Evolutionary conservation across 169 alveolate species (phyloP).

Genomic region (Plasmodium adleri): DNA sequence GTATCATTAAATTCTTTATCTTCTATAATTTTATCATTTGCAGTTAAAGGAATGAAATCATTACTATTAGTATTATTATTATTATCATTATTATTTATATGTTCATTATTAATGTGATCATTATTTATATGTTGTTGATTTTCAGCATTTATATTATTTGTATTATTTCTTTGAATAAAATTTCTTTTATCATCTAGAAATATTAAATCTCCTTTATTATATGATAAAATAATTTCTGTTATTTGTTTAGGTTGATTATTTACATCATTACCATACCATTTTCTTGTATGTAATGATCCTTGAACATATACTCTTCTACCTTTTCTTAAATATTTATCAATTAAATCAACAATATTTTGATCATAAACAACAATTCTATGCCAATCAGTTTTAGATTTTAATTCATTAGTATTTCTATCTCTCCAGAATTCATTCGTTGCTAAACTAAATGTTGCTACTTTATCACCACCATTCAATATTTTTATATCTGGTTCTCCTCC

Average conservation of each 20-base stretch:
- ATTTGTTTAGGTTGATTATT: conserved; percentile 66
- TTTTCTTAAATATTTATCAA: conserved; percentile 78
- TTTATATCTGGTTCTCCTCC: conserved; percentile 81
- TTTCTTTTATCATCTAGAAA: conserved; percentile 61
- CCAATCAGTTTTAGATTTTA: conserved; percentile 77
- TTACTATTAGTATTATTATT: not conserved
- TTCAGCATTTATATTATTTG: conserved; percentile 10
- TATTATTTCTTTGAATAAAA: conserved; percentile 26
- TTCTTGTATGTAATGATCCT: conserved; percentile 77
- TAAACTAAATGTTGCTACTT: conserved; percentile 76
- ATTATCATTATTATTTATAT: not conserved
- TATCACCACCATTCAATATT: conserved; percentile 75
- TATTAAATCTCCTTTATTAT: conserved; percentile 69
- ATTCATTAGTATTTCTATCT: conserved; percentile 72
- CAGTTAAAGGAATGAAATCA: not conserved
- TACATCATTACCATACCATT: conserved; percentile 70
- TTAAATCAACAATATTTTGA: conserved; percentile 66
- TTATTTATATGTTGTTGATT: conserved; percentile 17
- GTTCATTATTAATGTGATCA: not conserved
- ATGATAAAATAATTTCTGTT: conserved; percentile 63
- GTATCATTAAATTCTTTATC: conserved; percentile 7
- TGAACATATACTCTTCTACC: conserved; percentile 76
- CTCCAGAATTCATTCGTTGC: conserved; percentile 80
- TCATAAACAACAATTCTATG: conserved; percentile 78
- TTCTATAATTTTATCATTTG: not conserved